phyloP scores from a whole-genome alignment of 2,329 filamentous ascomycete genomes.

The Pestalotiopsis sp. region DNA sequence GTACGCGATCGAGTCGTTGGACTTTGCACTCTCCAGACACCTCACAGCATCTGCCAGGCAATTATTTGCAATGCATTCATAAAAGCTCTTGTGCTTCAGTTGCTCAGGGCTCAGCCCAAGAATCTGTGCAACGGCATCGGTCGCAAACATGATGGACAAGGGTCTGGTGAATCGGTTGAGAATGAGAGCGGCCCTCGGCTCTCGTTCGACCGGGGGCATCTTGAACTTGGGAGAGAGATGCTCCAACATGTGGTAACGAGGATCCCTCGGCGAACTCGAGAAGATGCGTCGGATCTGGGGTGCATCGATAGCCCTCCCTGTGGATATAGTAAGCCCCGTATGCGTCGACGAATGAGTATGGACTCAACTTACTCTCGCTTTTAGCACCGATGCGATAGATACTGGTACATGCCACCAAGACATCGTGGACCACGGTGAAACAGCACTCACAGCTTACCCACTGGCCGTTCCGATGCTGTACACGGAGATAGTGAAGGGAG shows the following conservation, averaged over 20 bases:
- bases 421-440: constrained; percentile 87
- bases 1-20: constrained; percentile 89
- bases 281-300: constrained; percentile 80
- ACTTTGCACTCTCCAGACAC: constrained; percentile 83
- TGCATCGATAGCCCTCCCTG: constrained; percentile 77
- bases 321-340: background rate
- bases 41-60: constrained; percentile 77
- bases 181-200: constrained; percentile 82
- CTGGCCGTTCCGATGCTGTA: constrained; percentile 68
- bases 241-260: constrained; percentile 87
- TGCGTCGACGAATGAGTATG: constrained; percentile 4
- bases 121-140: constrained; percentile 74
- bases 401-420: constrained; percentile 82
- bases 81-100: constrained; percentile 79
- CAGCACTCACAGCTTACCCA: constrained; percentile 87
- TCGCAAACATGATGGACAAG: constrained; percentile 84
- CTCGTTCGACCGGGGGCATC: constrained; percentile 65
- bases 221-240: constrained; percentile 82
- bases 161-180: constrained; percentile 85
- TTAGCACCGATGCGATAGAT: constrained; percentile 71
- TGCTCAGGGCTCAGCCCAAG: constrained; percentile 72
- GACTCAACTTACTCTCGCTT: constrained; percentile 70
- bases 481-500: constrained; percentile 77
- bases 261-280: constrained; percentile 79
- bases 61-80: constrained; percentile 80